Evolutionary conservation across 2,329 filamentous ascomycete genomes (phyloP).

Genomic region (Beauveria sp.): DNA sequence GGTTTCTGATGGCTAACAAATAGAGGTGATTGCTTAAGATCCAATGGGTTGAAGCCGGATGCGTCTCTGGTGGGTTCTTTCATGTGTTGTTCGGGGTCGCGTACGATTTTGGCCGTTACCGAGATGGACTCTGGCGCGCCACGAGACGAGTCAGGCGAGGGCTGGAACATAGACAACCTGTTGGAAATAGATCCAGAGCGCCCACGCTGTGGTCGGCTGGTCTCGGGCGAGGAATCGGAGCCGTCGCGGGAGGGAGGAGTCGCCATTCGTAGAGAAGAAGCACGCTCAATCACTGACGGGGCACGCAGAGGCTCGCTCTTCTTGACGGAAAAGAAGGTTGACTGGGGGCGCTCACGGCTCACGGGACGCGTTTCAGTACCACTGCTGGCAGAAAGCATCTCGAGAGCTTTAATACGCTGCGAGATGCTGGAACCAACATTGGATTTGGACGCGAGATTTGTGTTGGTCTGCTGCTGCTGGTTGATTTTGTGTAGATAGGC

Average conservation of each 20-base stretch:
- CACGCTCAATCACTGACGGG: slow-evolving; percentile 38
- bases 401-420: slow-evolving; percentile 86
- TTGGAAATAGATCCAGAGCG: slow-evolving; percentile 49
- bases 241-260: slow-evolving; percentile 31
- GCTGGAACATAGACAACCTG: slow-evolving; percentile 49
- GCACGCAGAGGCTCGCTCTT: slow-evolving; percentile 40
- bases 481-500: slow-evolving; percentile 47
- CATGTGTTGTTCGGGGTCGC: slow-evolving; percentile 45
- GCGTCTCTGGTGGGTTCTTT: slow-evolving; percentile 31
- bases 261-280: slow-evolving; percentile 26
- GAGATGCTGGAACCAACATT: slow-evolving; percentile 88
- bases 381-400: slow-evolving; percentile 56
- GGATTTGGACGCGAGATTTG: slow-evolving; percentile 52
- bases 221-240: slow-evolving; percentile 40
- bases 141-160: slow-evolving; percentile 25
- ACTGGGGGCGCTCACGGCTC: slow-evolving; percentile 36
- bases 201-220: slow-evolving; percentile 30
- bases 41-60: slow-evolving; percentile 39
- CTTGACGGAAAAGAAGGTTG: slow-evolving; percentile 53
- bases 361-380: slow-evolving; percentile 19
- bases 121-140: slow-evolving; percentile 70
- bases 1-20: slow-evolving; percentile 47
- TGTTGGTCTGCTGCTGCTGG: slow-evolving; percentile 40
- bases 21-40: slow-evolving; percentile 52
- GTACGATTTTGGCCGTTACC: slow-evolving; percentile 76